These are phyloP conservation scores for Penicillium oxalicum DNA, from an alignment of 2,329 filamentous ascomycete genomes.

Conservation along the genomic window DNA sequence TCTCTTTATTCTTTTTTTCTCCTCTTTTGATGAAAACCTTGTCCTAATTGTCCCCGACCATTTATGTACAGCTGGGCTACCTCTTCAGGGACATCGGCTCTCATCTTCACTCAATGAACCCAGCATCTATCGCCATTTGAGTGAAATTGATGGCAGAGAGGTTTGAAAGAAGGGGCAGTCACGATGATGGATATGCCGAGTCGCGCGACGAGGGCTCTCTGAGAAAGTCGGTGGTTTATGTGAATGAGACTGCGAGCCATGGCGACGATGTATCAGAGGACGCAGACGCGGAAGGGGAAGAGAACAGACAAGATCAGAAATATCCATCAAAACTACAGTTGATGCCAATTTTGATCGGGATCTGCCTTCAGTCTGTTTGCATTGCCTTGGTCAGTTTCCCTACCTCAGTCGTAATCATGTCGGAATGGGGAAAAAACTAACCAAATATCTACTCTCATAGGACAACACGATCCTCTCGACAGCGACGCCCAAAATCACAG, in stretches of 20 bases:
- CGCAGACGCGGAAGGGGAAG: constrained; percentile 16
- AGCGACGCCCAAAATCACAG: constrained; percentile 44
- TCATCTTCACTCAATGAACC: no score
- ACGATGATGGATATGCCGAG: constrained; percentile 7
- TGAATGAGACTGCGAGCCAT: background rate
- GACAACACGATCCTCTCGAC: constrained; percentile 43
- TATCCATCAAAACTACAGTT: constrained; percentile 33
- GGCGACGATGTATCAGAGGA: no score
- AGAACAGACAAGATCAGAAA: constrained; percentile 21
- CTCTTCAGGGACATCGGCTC: no score
- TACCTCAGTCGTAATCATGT: background rate
- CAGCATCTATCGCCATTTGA: background rate
- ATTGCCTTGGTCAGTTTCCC: constrained; percentile 29
- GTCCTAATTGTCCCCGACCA: no score
- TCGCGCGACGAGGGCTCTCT: constrained; percentile 18
- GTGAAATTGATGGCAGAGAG: constrained; percentile 8
- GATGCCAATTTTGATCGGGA: constrained; percentile 29
- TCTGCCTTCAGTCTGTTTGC: constrained; percentile 36
- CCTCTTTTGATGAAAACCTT: no score
- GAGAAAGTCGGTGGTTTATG: constrained; percentile 7
- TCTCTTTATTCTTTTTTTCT: no score
- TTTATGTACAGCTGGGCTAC: no score
- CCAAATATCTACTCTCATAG: constrained; percentile 10
- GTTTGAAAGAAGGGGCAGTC: constrained; percentile 7
- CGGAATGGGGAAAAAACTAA: background rate